These are phyloP conservation scores for Nemania bipapillata DNA, from an alignment of 2,329 filamentous ascomycete genomes.

Conservation along the genomic window DNA sequence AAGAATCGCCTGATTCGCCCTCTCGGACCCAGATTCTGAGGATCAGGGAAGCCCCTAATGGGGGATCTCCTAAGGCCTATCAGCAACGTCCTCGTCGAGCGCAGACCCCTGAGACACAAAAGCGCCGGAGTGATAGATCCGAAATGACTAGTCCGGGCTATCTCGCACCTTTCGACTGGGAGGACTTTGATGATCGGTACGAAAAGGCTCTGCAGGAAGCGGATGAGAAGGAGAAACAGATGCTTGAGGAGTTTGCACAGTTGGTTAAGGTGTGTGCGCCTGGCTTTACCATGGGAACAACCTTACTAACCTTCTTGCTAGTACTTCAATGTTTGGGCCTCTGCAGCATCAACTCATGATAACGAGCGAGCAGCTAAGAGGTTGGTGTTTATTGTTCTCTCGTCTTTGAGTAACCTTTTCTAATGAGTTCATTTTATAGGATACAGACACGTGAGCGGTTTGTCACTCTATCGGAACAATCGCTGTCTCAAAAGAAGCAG, in stretches of 20 bases:
- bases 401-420: not conserved
- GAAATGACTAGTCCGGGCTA: constrained; percentile 59
- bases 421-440: constrained; percentile 55
- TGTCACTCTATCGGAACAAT: constrained; percentile 78
- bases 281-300: not conserved
- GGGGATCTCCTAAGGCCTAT: constrained; percentile 29
- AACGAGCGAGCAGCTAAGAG: constrained; percentile 81
- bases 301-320: constrained; percentile 51
- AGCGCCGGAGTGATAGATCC: constrained; percentile 51
- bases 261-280: constrained; percentile 69
- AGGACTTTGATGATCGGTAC: constrained; percentile 77
- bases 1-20: constrained; percentile 37
- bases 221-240: constrained; percentile 70
- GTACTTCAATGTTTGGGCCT: constrained; percentile 84
- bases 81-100: constrained; percentile 46
- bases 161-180: constrained; percentile 76
- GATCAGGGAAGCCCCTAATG: constrained; percentile 35
- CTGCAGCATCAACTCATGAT: constrained; percentile 76
- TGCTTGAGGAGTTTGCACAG: constrained; percentile 73
- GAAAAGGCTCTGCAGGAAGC: constrained; percentile 71
- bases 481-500: constrained; percentile 76
- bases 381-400: constrained; percentile 56
- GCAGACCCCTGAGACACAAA: constrained; percentile 54
- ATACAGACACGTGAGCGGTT: constrained; percentile 81
- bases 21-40: constrained; percentile 37